These are phyloP conservation scores for Xerocomus tenax DNA, from an alignment of 1,284 basidiomycete genomes.

Conservation along the genomic window DNA sequence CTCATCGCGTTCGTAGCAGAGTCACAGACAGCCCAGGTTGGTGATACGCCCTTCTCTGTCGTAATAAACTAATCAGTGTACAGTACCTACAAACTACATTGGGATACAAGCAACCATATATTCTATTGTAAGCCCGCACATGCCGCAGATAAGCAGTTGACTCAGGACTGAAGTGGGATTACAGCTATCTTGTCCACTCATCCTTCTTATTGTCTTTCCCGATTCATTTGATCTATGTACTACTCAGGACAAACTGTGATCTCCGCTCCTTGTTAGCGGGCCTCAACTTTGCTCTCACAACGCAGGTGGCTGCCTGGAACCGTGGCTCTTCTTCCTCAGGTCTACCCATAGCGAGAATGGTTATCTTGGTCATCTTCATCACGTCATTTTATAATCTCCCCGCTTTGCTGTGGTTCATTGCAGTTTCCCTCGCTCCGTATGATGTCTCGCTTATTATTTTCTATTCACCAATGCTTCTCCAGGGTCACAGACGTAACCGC, in stretches of 20 bases:
- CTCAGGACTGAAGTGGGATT: slow-evolving; percentile 10
- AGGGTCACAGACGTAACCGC: slow-evolving; percentile 75
- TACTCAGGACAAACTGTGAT: slow-evolving; percentile 40
- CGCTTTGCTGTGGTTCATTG: slow-evolving; percentile 63
- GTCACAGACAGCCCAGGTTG: slow-evolving; percentile 64
- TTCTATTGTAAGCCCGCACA: slow-evolving; percentile 57
- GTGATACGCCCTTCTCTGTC: slow-evolving; percentile 11
- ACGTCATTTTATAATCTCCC: slow-evolving; percentile 57
- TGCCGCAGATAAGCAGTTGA: neutral
- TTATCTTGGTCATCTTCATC: slow-evolving; percentile 40
- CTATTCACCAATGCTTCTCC: slow-evolving; percentile 12
- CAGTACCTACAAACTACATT: slow-evolving; percentile 70
- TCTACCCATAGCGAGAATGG: slow-evolving; percentile 42
- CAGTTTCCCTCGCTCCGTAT: slow-evolving; percentile 64
- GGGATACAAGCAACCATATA: slow-evolving; percentile 66
- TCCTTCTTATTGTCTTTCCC: slow-evolving; percentile 63
- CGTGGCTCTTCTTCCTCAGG: slow-evolving; percentile 16
- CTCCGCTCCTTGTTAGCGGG: slow-evolving; percentile 41
- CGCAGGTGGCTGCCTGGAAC: slow-evolving; percentile 42
- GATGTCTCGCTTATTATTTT: slow-evolving; percentile 25
- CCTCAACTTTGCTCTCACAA: slow-evolving; percentile 43
- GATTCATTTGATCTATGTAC: slow-evolving; percentile 58
- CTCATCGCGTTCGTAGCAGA: slow-evolving; percentile 64
- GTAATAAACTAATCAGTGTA: neutral
- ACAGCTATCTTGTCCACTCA: slow-evolving; percentile 69